These are phyloP conservation scores for Trichaptum fuscoviolaceum DNA, from an alignment of 768 basidiomycete species.

Conservation along the genomic window DNA sequence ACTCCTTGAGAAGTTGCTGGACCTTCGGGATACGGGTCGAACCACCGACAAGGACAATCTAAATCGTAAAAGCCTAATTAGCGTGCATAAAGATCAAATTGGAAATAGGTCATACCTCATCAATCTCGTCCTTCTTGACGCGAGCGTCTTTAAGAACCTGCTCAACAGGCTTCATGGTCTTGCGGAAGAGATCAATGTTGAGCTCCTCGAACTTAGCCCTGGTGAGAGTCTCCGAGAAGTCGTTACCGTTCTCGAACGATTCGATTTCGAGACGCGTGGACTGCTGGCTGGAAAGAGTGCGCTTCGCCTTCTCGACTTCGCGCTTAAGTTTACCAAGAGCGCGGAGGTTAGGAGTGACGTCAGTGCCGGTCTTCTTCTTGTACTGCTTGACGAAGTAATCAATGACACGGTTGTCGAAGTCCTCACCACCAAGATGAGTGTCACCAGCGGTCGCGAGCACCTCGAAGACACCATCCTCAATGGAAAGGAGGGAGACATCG, in stretches of 20 bases:
- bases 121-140: slow-evolving; percentile 95
- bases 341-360: slow-evolving; percentile 71
- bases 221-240: slow-evolving; percentile 95
- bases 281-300: slow-evolving; percentile 89
- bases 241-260: slow-evolving; percentile 91
- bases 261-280: slow-evolving; percentile 92
- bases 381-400: slow-evolving; percentile 85
- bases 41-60: slow-evolving; percentile 91
- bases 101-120: slow-evolving; percentile 54
- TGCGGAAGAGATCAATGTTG: slow-evolving; percentile 98
- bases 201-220: slow-evolving; percentile 99
- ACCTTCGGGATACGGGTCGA: slow-evolving; percentile 99
- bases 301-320: slow-evolving; percentile 87
- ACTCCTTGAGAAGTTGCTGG: slow-evolving; percentile 96
- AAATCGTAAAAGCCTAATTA: not conserved
- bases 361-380: slow-evolving; percentile 89
- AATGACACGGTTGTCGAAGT: slow-evolving; percentile 92
- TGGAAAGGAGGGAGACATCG: slow-evolving; percentile 94
- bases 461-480: slow-evolving; percentile 91
- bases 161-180: slow-evolving; percentile 99
- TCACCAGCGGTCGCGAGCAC: slow-evolving; percentile 90
- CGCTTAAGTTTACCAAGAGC: slow-evolving; percentile 90
- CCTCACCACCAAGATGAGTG: slow-evolving; percentile 93
- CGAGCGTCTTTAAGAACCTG: slow-evolving; percentile 97
- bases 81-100: not conserved